Percentiles rank a stretch among this genome's conserved stretches.
These are phyloP conservation scores for Aquanectria penicillioides DNA, from an alignment of 2,329 filamentous ascomycete genomes.

Conservation along the genomic window DNA sequence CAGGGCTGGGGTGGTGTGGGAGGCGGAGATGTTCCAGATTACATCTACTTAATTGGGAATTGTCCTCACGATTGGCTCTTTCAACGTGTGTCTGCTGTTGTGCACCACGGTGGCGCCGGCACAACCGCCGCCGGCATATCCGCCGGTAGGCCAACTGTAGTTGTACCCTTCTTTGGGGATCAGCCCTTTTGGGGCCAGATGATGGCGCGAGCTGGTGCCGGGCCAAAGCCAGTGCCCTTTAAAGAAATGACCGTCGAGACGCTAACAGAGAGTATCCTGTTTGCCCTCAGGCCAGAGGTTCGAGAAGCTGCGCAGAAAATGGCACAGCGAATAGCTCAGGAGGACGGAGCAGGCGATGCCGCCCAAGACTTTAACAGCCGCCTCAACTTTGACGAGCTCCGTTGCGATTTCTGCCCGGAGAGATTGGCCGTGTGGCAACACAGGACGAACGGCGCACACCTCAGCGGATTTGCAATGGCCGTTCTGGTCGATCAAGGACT, in stretches of 20 bases:
- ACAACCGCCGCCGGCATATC: slow-evolving; percentile 72
- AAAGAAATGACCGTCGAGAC: slow-evolving; percentile 67
- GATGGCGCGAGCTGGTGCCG: slow-evolving; percentile 68
- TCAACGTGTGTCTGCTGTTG: slow-evolving; percentile 64
- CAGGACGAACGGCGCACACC: slow-evolving; percentile 60
- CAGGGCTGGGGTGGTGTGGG: slow-evolving; percentile 74
- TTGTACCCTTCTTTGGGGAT: slow-evolving; percentile 74
- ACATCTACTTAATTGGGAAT: slow-evolving; percentile 70
- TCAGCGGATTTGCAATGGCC: slow-evolving; percentile 70
- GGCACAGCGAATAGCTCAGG: slow-evolving; percentile 61
- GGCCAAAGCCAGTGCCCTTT: slow-evolving; percentile 66
- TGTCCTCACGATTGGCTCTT: slow-evolving; percentile 76
- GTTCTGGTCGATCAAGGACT: slow-evolving; percentile 65
- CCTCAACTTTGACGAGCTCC: slow-evolving; percentile 62
- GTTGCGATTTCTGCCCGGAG: slow-evolving; percentile 67
- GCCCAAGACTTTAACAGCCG: slow-evolving; percentile 64
- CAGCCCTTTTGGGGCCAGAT: slow-evolving; percentile 75
- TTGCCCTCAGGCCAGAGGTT: slow-evolving; percentile 61
- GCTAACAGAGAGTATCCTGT: slow-evolving; percentile 62
- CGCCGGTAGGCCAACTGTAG: slow-evolving; percentile 68
- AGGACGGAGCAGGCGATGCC: slow-evolving; percentile 63
- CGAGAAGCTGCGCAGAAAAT: slow-evolving; percentile 52
- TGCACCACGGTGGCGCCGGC: slow-evolving; percentile 73
- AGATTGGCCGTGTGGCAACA: slow-evolving; percentile 71
- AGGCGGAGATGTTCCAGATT: slow-evolving; percentile 55